phyloP scores from a whole-genome alignment of 2,329 filamentous ascomycete species.

The Salinomyces thailandicus region DNA sequence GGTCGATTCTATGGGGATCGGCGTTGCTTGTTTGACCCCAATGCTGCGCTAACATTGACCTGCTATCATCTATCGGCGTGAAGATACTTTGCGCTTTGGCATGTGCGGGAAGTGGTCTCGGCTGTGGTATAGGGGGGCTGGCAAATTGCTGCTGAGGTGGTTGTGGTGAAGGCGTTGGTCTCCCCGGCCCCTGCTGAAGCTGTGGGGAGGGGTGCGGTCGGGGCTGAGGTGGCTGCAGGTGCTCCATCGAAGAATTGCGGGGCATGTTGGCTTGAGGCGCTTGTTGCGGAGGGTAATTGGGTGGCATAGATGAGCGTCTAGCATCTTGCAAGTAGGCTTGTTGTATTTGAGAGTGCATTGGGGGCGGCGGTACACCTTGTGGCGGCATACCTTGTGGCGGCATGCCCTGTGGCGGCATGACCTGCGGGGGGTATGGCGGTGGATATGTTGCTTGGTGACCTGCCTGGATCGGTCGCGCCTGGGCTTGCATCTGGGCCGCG shows the following conservation, averaged over 20 bases:
- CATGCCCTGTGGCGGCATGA: conserved; percentile 14
- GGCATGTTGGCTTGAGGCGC: conserved; percentile 46
- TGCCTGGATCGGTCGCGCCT: conserved; percentile 21
- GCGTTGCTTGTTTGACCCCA: conserved; percentile 47
- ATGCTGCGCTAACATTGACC: conserved; percentile 79
- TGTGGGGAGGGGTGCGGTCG: conserved; percentile 29
- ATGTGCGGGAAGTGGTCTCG: conserved; percentile 49
- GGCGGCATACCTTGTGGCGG: conserved; percentile 16
- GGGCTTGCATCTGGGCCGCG: conserved; percentile 40
- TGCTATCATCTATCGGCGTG: conserved; percentile 88
- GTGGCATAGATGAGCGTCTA: conserved; percentile 60
- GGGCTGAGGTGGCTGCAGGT: conserved; percentile 17
- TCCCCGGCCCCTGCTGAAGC: conserved; percentile 19
- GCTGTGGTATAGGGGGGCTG: conserved; percentile 47
- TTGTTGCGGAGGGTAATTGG: conserved; percentile 52
- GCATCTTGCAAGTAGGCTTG: conserved; percentile 68
- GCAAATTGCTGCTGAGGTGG: conserved; percentile 41
- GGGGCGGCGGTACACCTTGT: conserved; percentile 16
- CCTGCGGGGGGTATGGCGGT: conserved; percentile 20
- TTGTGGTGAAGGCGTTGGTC: conserved; percentile 38
- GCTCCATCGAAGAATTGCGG: conserved; percentile 16
- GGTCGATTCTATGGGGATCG: conserved; percentile 36
- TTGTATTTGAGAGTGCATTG: conserved; percentile 41
- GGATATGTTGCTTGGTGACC: conserved; percentile 18
- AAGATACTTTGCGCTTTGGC: conserved; percentile 84